Evolutionary conservation across 2,329 filamentous ascomycete genomes (phyloP).

Genomic region (Xylaria sp.): DNA sequence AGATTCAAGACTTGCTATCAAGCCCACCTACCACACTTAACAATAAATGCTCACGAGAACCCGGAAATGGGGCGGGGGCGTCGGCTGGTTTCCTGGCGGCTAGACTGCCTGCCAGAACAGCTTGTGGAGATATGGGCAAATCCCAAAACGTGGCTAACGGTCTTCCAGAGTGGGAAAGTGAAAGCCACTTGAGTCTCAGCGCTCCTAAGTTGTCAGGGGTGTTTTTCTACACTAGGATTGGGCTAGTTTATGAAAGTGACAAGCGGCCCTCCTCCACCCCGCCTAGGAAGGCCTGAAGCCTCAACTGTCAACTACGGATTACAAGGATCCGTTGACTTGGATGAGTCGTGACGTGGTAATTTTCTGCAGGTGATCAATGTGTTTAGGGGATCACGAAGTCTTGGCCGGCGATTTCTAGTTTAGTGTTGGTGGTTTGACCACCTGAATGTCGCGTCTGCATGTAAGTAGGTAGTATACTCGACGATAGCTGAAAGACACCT

Average conservation of each 20-base stretch:
- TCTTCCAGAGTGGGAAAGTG: constrained; percentile 27
- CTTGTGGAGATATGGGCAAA: constrained; percentile 31
- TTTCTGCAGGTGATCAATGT: constrained; percentile 18
- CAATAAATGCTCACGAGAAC: constrained; percentile 6
- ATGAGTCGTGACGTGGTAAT: constrained; percentile 18
- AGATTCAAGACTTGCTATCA: background rate
- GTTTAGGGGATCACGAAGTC: constrained; percentile 5
- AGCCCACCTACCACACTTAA: background rate
- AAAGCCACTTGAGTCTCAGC: constrained; percentile 24
- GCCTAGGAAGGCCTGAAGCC: constrained; percentile 7
- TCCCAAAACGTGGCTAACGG: constrained; percentile 41
- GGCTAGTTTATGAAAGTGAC: constrained; percentile 19
- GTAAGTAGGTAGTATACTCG: background rate
- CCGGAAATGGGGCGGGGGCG: constrained; percentile 9
- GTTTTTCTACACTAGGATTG: constrained; percentile 1
- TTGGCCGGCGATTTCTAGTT: constrained; percentile 2
- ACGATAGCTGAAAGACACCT: constrained; percentile 22
- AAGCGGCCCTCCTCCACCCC: constrained; percentile 3
- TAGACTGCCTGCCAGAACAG: constrained; percentile 28
- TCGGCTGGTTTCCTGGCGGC: constrained; percentile 12
- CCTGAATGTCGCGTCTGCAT: constrained; percentile 16
- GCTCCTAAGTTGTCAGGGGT: constrained; percentile 24
- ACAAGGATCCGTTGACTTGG: constrained; percentile 13
- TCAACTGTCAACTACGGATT: constrained; percentile 8
- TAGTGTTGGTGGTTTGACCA: constrained; percentile 14